These are phyloP conservation scores for Naganishia sp. DNA, from an alignment of 1,284 basidiomycete genomes.

Conservation along the genomic window DNA sequence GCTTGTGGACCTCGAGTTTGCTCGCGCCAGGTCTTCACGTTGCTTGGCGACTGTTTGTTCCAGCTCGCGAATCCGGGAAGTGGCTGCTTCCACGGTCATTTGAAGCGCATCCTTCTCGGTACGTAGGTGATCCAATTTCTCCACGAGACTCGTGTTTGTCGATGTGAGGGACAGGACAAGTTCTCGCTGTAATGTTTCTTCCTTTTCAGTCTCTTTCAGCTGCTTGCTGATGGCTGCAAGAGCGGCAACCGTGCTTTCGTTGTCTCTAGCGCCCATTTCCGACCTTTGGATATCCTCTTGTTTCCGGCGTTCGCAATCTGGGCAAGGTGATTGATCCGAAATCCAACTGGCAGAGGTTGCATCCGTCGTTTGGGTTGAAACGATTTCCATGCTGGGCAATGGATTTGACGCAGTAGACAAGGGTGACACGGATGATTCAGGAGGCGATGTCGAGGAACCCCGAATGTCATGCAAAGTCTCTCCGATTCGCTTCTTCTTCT, in stretches of 20 bases:
- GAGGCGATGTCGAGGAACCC: slow-evolving; percentile 4
- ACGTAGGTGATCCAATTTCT: slow-evolving; percentile 3
- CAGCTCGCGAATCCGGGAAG: not conserved
- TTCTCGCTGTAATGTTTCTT: slow-evolving; percentile 6
- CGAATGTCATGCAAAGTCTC: not conserved
- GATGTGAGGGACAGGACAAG: slow-evolving; percentile 14
- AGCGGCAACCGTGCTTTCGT: too few species aligned
- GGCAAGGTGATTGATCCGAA: slow-evolving; percentile 7
- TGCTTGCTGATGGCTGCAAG: not conserved
- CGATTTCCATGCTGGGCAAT: not conserved
- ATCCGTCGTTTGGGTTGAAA: slow-evolving; percentile 14
- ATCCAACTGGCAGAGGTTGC: slow-evolving; percentile 10
- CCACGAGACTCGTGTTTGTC: slow-evolving; percentile 13
- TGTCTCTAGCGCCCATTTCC: too few species aligned
- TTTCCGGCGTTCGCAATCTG: slow-evolving; percentile 13
- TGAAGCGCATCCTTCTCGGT: not conserved
- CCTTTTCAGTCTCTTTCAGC: not conserved
- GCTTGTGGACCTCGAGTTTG: not conserved
- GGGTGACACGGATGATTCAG: not conserved
- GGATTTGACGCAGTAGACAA: slow-evolving; percentile 9
- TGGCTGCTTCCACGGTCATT: not conserved
- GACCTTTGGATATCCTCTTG: not conserved
- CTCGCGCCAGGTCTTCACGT: not conserved
- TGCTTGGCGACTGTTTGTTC: not conserved
- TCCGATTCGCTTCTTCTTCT: slow-evolving; percentile 3